These are phyloP conservation scores for Lactifluus hygrophoroides DNA, from an alignment of 768 basidiomycete genomes.

Conservation along the genomic window DNA sequence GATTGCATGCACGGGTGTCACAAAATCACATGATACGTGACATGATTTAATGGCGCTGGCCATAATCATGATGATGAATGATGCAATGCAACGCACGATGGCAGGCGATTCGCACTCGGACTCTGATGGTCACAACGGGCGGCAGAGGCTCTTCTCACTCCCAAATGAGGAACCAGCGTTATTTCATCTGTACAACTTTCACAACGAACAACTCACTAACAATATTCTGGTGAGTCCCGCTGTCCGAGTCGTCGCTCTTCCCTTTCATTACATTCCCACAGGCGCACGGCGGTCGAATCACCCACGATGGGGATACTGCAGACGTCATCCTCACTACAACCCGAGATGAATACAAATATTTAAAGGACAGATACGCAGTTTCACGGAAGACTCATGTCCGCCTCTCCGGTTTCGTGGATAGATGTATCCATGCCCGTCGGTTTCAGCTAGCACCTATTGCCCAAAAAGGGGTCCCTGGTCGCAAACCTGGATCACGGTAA, in stretches of 20 bases:
- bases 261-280: not conserved
- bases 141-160: not conserved
- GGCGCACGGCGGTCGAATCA: slow-evolving; percentile 15
- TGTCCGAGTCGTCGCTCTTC: not conserved
- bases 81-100: too few species aligned
- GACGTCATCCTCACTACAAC: slow-evolving; percentile 12
- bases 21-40: too few species aligned
- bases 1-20: too few species aligned
- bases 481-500: slow-evolving; percentile 3
- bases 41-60: too few species aligned
- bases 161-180: not conserved
- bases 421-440: slow-evolving; percentile 5
- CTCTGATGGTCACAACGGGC: not conserved
- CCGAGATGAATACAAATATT: not conserved
- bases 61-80: too few species aligned
- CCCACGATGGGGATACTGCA: not conserved
- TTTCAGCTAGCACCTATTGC: not conserved
- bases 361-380: slow-evolving; percentile 13
- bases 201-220: not conserved
- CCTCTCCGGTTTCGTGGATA: slow-evolving; percentile 17
- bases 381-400: slow-evolving; percentile 14
- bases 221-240: slow-evolving; percentile 18
- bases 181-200: slow-evolving; percentile 6
- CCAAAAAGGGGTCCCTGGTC: not conserved
- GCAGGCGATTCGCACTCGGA: too few species aligned